A percentile compares a stretch with the other conserved stretches of the same genome.
Conservation (phyloP, 768 basidiomycete species). For the Leccinum aurantiacum region DNA sequence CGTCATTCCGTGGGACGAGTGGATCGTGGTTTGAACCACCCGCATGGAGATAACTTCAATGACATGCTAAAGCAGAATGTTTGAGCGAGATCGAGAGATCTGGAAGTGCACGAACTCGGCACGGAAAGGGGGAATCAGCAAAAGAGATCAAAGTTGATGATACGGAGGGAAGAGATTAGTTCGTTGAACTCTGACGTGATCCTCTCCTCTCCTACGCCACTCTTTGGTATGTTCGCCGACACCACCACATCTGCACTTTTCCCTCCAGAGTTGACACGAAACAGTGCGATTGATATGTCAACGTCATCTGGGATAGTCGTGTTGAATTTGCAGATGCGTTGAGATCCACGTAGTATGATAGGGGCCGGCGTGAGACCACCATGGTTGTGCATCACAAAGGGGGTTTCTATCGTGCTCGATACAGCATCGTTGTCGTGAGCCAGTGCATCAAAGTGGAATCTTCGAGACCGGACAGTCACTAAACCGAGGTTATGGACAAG, state of each 20-base stretch:
- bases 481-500: neutral
- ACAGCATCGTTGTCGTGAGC: conserved; percentile 87
- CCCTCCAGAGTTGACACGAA: conserved; percentile 53
- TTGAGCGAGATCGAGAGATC: neutral
- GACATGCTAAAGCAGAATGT: neutral
- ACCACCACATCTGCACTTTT: conserved; percentile 82
- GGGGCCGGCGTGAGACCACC: conserved; percentile 56
- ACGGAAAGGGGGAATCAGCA: conserved; percentile 36
- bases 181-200: conserved; percentile 48
- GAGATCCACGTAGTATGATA: conserved; percentile 64
- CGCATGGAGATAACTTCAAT: neutral
- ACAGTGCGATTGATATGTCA: conserved; percentile 76
- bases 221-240: conserved; percentile 78
- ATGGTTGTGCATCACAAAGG: conserved; percentile 42
- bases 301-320: conserved; percentile 60
- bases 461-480: conserved; percentile 34
- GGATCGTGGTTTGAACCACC: neutral
- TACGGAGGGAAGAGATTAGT: conserved; percentile 58
- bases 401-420: conserved; percentile 43
- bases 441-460: conserved; percentile 88
- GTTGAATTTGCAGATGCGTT: conserved; percentile 79
- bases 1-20: neutral
- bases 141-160: conserved; percentile 73
- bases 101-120: neutral
- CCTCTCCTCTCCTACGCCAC: conserved; percentile 36